Evolutionary conservation across 2,329 filamentous ascomycete genomes (phyloP), one percentile per base, ranked within the genome.

Genomic region (Lizonia empirigonia): DNA sequence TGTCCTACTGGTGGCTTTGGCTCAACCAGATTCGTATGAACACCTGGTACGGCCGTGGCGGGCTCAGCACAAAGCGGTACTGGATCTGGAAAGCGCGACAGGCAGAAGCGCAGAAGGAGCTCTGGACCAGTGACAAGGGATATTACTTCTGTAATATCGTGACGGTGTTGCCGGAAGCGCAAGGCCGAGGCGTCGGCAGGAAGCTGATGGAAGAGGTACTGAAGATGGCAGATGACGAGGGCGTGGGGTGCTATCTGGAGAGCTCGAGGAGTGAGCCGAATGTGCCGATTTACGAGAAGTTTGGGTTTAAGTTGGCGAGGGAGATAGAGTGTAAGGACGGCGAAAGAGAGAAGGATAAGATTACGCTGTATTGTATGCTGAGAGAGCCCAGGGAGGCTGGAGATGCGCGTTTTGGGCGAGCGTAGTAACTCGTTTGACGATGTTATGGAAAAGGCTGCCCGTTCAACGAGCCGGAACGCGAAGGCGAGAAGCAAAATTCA

Each of bases 71-170:
- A 7, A 81, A 80, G 73, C 82, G 88, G 5, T 90, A 90, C 67
- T 86, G 83, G 70, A 87, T 89, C 59, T 90, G 86, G 87, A 90
- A 90, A 64, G 77, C 77, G 4, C 78, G 81, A 5, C 87, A 91
- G 68, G 78, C 80, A 0, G 75, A 82, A 30, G 84, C 82, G 1
- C 87, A 90, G 47, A 74, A 75, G 0, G 73, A 81, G 20, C 72
- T 89, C 3, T 90, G 87, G 87, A 82, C 76, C 0, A 85, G 88
- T 49, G 77, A 80, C 0, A 76, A 79, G 5, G 88, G 88, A 0
- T 90, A 90, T 64, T 90, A 89, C 64, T 90, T 90, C 59, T 86
- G 88, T 58, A 91, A 90, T 63, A 88, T 90, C 54, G 83, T 90
- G 62, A 86, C 87, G 0, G 87, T 90, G 1, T 69, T 83, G 13